Base-by-base conservation (phyloP, 176 grass and related monocot species). In the Avena insularis region DNA sequence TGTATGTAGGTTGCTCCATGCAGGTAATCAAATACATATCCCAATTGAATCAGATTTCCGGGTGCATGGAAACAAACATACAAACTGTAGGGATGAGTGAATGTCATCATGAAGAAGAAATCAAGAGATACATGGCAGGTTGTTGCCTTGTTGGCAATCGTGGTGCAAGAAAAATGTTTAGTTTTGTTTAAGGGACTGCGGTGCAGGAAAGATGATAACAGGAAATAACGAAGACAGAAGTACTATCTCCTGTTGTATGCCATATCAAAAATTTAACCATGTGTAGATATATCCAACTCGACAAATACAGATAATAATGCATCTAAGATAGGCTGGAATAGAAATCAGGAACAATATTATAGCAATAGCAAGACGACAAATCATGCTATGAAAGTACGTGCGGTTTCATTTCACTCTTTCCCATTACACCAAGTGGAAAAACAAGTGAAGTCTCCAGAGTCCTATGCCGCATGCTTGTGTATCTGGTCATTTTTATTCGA, bases 1-100 rank as follows among this genome's bases (percentile, higher is more conserved):
- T 61, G 27, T 43, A 66, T 75, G 51, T 31, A 73, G 66, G 56
- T 66, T 86, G 47, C 78, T 90, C 46, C 79, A 66, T 61, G 65
- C 78, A 79, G 74, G 13, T 55, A 77, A n/a, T 6, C 12, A 6
- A 43, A 77, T 56, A 19, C 33, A 66, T 64, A 13, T 38, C 13
- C 13, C n/a, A 84, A 56, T 72, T 79, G 64, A 47, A 79, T 54
- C 12, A 75, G 10, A 61, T 11, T 63, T 63, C 5, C 27, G 8
- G 47, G 33, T 69, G 48, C 29, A 29, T 46, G 35, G 61, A 85
- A 65, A 79, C 38, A 86, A 77, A 69, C 10, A 36, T 40, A 17
- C 59, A 69, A 77, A 82, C 9, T 82, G 65, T 36, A 81, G 58
- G 45, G 40, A 45, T 38, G 36, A 15, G 56, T 33, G n/a, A 15